Base-by-base conservation (phyloP, 2,329 filamentous ascomycete species). In the Chaetomiaceae sp. region DNA sequence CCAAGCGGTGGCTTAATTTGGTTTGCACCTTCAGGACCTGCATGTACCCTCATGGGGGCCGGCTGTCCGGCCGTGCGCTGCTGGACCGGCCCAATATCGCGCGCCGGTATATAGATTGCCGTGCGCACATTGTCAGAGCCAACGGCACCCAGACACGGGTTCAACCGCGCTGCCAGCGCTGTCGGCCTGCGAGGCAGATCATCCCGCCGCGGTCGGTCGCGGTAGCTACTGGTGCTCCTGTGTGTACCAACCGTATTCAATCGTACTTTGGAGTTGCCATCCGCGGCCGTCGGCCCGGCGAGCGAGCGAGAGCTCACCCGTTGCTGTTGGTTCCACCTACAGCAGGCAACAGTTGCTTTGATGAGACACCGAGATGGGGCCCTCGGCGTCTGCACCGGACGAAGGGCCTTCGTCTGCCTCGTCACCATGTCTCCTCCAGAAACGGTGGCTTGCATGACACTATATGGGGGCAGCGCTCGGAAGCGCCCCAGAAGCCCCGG, bases 401-500 rank as follows among this genome's bases (percentile, higher is more conserved):
- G 36, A 48, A 50, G 33, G 37, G 33, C 24, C 29, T n/a, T n/a
- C n/a, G n/a, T n/a, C n/a, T 41, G 33, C 24, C 8, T 24, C 2
- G 35, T 40, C 34, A 15, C n/a, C 26, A 17, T 26, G 14, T 36
- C 4, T 38, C 9, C 27, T 32, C 54, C 50, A 40, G 38, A 55
- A 56, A 46, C 46, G 52, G 50, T 22, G 44, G 44, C 49, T 39
- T 53, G 52, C 52, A 53, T 55, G 52, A 43, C 45, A 39, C 52
- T 53, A 52, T 50, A 42, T 49, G 36, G 24, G 38, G 18, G 15
- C 35, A n/a, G n/a, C n/a, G n/a, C n/a, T n/a, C 38, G 38, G 38
- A 42, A 45, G 35, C 29, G 34, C 40, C 15, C 12, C 32, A 33
- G 41, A 20, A 30, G 17, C 14, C 24, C 24, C 29, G 14, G 30